A percentile compares a stretch with the other conserved stretches of the same genome.
Evolutionary conservation across 1,284 basidiomycete genomes (phyloP).

Genomic region (Mixia osmundae): DNA sequence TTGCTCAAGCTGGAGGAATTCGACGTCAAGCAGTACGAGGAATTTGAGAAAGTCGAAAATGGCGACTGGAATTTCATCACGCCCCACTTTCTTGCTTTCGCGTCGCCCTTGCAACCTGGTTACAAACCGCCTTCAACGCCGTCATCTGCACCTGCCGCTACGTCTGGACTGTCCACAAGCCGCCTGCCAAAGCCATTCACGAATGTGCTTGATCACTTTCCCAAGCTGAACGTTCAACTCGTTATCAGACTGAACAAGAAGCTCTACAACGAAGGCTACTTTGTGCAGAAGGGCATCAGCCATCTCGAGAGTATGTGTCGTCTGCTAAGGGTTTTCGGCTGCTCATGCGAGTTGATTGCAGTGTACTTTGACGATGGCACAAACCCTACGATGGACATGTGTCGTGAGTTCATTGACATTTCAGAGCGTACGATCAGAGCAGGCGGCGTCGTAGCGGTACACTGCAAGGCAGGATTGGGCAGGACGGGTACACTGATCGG

Average conservation of each 20-base stretch:
- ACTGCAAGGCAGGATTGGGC: conserved; percentile 86
- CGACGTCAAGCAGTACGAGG: conserved; percentile 57
- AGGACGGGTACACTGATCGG: conserved; percentile 86
- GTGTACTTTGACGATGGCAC: conserved; percentile 97
- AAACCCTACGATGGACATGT: conserved; percentile 84
- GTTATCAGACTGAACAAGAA: conserved; percentile 84
- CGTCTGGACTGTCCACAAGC: conserved; percentile 10
- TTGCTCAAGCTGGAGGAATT: conserved; percentile 83
- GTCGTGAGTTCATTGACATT: conserved; percentile 64
- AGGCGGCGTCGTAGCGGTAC: conserved; percentile 20
- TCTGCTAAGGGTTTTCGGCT: neutral
- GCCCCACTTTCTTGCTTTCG: conserved; percentile 49
- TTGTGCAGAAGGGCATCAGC: conserved; percentile 63
- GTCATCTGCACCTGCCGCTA: conserved; percentile 3
- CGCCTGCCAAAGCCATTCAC: conserved; percentile 35
- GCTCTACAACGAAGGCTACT: conserved; percentile 67
- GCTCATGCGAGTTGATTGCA: conserved; percentile 9
- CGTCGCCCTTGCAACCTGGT: conserved; percentile 56
- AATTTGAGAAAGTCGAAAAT: conserved; percentile 73
- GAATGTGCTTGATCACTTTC: conserved; percentile 80
- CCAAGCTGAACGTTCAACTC: conserved; percentile 61
- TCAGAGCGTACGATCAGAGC: conserved; percentile 53
- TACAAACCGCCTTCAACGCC: conserved; percentile 4
- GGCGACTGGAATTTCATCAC: conserved; percentile 65
- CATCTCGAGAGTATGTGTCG: conserved; percentile 38